Percentiles rank a stretch among this genome's conserved stretches.
phyloP scores from a whole-genome alignment of 345 rosid species.

The Eucalyptus pauciflora region DNA sequence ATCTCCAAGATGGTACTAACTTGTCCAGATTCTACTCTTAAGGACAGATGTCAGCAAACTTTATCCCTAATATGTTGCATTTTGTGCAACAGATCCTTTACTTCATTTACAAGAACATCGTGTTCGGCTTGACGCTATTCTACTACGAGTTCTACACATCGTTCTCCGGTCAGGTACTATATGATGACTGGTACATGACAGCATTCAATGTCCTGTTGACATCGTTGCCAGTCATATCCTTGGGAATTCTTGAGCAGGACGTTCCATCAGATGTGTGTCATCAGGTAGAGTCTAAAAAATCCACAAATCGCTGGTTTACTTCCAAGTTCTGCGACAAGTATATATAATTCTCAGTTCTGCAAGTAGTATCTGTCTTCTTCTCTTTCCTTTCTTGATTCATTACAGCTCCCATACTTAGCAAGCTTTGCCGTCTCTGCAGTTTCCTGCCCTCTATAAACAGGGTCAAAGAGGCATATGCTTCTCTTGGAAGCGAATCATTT shows the following conservation, averaged over 20 bases:
- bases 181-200: constrained; percentile 65
- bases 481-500: constrained; percentile 51
- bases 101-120: constrained; percentile 76
- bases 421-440: constrained; percentile 16
- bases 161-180: constrained; percentile 55
- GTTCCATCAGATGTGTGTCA: constrained; percentile 70
- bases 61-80: background rate
- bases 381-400: background rate
- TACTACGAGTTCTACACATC: constrained; percentile 59
- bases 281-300: constrained; percentile 23
- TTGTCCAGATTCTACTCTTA: background rate
- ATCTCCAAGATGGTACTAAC: constrained; percentile 61
- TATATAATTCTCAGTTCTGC: background rate
- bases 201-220: constrained; percentile 69
- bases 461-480: constrained; percentile 62
- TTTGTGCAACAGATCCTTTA: constrained; percentile 34
- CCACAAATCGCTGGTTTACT: background rate
- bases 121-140: constrained; percentile 76
- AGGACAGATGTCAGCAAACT: background rate
- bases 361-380: background rate
- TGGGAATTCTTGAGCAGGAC: constrained; percentile 76
- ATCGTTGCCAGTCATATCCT: constrained; percentile 65
- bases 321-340: background rate
- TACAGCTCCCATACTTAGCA: background rate
- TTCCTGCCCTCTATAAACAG: constrained; percentile 70